These are phyloP conservation scores for Stipa capillata DNA, from an alignment of 176 grass and related monocot species.

Conservation along the genomic window DNA sequence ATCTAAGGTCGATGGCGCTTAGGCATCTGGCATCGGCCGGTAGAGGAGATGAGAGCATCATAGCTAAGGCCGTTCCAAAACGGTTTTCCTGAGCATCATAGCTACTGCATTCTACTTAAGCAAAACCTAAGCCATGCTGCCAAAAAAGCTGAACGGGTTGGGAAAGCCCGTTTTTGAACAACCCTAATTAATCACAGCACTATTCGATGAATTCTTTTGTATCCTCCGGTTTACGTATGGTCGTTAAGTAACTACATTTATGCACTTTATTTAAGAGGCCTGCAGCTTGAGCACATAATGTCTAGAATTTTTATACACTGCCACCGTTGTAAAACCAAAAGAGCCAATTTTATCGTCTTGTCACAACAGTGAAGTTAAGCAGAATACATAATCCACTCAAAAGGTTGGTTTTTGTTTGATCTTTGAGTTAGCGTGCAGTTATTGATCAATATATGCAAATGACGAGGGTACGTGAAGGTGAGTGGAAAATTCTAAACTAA, in stretches of 20 bases:
- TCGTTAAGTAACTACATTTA: not conserved
- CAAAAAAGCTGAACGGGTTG: not conserved
- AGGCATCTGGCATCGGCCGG: too few species aligned
- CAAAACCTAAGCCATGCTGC: not conserved
- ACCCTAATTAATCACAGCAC: not conserved
- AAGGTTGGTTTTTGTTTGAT: not conserved
- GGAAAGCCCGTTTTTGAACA: not conserved
- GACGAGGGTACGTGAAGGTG: not conserved
- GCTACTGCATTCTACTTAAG: not conserved
- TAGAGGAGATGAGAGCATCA: not conserved
- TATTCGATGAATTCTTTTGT: not conserved
- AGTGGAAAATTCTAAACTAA: not conserved
- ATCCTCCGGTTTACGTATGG: not conserved
- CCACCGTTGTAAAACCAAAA: not conserved
- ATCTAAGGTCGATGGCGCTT: too few species aligned
- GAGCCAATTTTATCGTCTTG: not conserved
- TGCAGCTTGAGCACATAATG: not conserved
- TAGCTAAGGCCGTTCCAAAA: too few species aligned
- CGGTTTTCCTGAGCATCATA: too few species aligned
- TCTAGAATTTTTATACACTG: not conserved
- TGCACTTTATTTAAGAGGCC: not conserved
- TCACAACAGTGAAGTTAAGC: too few species aligned
- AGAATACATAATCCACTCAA: not conserved
- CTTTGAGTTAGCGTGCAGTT: not conserved
- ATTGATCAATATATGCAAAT: not conserved